phyloP scores from a whole-genome alignment of 129 eudicot genomes.

The Rutidosis leptorrhynchoides region DNA sequence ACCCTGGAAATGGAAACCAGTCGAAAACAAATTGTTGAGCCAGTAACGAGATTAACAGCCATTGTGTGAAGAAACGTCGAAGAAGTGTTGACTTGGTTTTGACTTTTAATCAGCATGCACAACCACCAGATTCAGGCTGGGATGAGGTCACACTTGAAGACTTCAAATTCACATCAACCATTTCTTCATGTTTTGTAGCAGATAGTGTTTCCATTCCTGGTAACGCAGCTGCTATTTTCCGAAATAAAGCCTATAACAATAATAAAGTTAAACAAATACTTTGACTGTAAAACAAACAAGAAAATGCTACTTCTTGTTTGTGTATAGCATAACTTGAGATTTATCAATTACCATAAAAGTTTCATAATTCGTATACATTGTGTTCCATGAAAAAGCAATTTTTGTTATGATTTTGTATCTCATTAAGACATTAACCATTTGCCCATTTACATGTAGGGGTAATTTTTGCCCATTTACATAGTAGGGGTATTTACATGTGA shows the following conservation, averaged over 20 bases:
- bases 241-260: conserved; percentile 44
- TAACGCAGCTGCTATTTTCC: conserved; percentile 64
- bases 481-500: neutral
- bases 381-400: neutral
- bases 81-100: neutral
- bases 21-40: neutral
- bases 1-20: neutral
- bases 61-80: neutral
- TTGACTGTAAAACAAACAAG: neutral
- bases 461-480: neutral
- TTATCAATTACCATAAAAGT: neutral
- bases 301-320: neutral
- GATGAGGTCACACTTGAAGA: conserved; percentile 37
- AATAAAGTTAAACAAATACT: neutral
- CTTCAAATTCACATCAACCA: conserved; percentile 61
- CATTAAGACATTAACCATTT: neutral
- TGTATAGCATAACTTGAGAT: neutral
- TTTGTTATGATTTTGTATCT: neutral
- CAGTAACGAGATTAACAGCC: conserved; percentile 16
- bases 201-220: conserved; percentile 77
- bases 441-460: neutral
- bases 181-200: conserved; percentile 57
- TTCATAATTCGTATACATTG: neutral
- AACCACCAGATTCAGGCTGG: conserved; percentile 41
- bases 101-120: conserved; percentile 35